Base-by-base conservation (phyloP, 768 basidiomycete genomes). In the Boletales sp. region DNA sequence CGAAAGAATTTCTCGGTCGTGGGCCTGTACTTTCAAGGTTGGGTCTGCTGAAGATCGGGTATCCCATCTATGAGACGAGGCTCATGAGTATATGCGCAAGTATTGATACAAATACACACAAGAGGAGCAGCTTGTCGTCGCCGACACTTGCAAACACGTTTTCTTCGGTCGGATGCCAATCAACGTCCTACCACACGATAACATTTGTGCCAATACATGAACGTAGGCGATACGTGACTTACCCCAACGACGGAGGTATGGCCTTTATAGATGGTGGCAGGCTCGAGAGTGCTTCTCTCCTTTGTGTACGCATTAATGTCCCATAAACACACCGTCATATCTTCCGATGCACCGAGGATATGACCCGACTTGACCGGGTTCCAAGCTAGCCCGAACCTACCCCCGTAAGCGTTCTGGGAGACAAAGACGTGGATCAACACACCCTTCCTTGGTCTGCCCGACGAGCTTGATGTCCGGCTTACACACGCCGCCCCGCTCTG, bases 261-360 rank as follows among this genome's bases (percentile, higher is more conserved):
- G 0, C 94, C 95, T 58, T 80, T 80, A 74, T 90, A 99, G 19
- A 87, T 77, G 41, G 74, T 81, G 2, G 90, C 75, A 14, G 96
- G 94, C 54, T 96, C 90, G n/a, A 98, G 77, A 5, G 83, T 79
- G 10, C 76, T 75, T 55, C 86, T 90, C 37, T 76, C 76, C 64
- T 90, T 93, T 30, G 84, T 78, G 67, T 94, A 99, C 0, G 86
- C 82, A 62, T 90, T 91, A 36, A 97, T 73, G 65, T 99, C 96
- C 95, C 96, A 99, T 64, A 93, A 83, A 59, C 93, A 96, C 34
- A 98, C 83, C 0, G 94, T 96, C 76, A 86, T 91, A 67, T 98
- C 96, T 67, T 98, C 94, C 5, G 92, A 94, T 18, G 91, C 90
- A 58, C 90, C 92, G 7, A 98, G 74, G 13, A 99, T 75, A 62